Base-by-base conservation (phyloP, 768 basidiomycete species). In the Boletus sp. region DNA sequence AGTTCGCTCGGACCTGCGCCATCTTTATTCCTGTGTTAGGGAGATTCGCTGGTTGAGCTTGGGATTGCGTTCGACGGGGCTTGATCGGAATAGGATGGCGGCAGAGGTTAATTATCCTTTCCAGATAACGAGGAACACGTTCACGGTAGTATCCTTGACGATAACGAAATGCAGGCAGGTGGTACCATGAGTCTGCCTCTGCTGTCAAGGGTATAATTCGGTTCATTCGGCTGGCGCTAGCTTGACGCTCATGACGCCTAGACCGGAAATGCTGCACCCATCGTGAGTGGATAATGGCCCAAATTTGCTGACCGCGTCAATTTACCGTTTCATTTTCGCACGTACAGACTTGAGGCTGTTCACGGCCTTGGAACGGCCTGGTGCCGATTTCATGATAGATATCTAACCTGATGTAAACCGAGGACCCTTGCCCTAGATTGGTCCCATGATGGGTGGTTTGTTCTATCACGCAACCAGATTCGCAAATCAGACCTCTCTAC, bases 1-100 rank as follows among this genome's bases (percentile, higher is more conserved):
- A 29, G 21, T 14, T 53, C 14, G 27, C 37, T 29, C 53, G 29
- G 38, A 59, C 61, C 61, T 60, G 51, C 17, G 33, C 33, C 51
- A 30, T 44, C 33, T 17, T 11, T 25, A 25, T 43, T 13, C 17
- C 29, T 7, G n/a, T 40, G 17, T 7, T 25, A 5, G n/a, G 32
- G 25, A 33, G 2, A 32, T 11, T 40, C 9, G 17, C 7, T 30
- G 29, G 8, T 14, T 7, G 19, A 33, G 21, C 30, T 35, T 47
- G 34, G 14, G 21, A 2, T 35, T 40, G 30, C 21, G 27, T 10
- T 41, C 19, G 30, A 41, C 23, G 41, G 17, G 47, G 19, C 10
- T 30, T 5, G 40, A 42, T 29, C n/a, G 29, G 32, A 39, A 21
- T 41, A 27, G 8, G 37, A 45, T 25, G 33, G 29, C 3, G n/a